Base-by-base conservation (phyloP, 768 basidiomycete species). In the Phylloporus scabripes region DNA sequence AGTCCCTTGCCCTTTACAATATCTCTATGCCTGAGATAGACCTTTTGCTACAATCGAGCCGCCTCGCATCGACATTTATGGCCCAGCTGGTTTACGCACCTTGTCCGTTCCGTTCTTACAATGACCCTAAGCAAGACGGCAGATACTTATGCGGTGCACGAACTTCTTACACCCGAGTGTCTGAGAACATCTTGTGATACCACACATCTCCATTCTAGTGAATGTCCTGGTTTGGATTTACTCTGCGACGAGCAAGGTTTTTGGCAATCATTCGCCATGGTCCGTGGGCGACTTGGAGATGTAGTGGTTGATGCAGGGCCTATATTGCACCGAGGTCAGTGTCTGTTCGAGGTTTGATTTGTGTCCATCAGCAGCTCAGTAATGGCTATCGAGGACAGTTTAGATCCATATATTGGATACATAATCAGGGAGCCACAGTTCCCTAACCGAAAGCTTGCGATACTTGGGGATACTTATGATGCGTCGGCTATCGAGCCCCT, bases 391-490 rank as follows among this genome's bases (percentile, higher is more conserved):
- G 12, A 23, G 9, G 20, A n/a, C 38, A n/a, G 44, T 43, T 21
- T 56, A 87, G 89, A 85, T 58, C 82, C 84, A 1, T 92, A 86
- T 61, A 69, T 93, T 48, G 91, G 88, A 14, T 94, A 86, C 62
- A 71, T 88, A 42, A 76, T 93, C 56, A 71, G 72, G 34, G 89
- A 91, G 60, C 56, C 71, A n/a, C 60, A 61, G 4, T 65, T 46
- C 18, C 72, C 72, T 39, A 72, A 58, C 15, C 77, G 87, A 42
- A 86, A 85, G 60, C 63, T 93, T 36, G 83, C 83, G 21, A 75
- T 92, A 40, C 73, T 92, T 5, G 91, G 91, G 0, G 89, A 92
- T 60, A 90, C 87, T 1, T 79, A 69, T 53, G 82, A 92, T 58
- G 75, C 83, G 0, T 74, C 77, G 23, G 59, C 71, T 1, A 76